Conservation (phyloP, 176 grass and related monocot species). For the Phyllostachys edulis region DNA sequence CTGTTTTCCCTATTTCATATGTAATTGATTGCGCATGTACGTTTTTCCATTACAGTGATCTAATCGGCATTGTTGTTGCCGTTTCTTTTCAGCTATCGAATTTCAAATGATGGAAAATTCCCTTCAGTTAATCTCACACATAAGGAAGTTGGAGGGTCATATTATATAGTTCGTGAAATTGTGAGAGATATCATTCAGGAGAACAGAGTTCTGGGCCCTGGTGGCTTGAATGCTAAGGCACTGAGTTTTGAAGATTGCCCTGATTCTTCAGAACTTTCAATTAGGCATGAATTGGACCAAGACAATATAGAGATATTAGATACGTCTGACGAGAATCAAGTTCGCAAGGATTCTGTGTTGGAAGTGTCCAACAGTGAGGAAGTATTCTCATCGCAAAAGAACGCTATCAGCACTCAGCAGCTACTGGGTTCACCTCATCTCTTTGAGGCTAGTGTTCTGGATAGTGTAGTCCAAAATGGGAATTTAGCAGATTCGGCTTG, state of each 20-base stretch:
- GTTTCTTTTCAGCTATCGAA: slow-evolving; percentile 55
- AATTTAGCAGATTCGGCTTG: neutral
- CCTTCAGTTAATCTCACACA: slow-evolving; percentile 93
- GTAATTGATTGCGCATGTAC: neutral
- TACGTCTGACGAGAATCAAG: neutral
- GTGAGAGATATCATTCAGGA: slow-evolving; percentile 96
- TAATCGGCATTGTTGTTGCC: neutral
- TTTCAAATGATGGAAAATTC: slow-evolving; percentile 72
- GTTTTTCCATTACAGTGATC: neutral
- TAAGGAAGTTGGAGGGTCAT: slow-evolving; percentile 95
- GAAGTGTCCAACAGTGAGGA: slow-evolving; percentile 20
- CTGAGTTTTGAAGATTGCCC: slow-evolving; percentile 63
- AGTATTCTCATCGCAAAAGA: slow-evolving; percentile 25
- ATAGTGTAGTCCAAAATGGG: slow-evolving; percentile 28
- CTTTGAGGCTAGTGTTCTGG: slow-evolving; percentile 37
- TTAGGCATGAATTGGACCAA: slow-evolving; percentile 24
- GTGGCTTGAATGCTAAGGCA: slow-evolving; percentile 58
- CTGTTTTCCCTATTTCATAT: neutral
- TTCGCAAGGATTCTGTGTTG: neutral
- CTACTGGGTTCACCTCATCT: slow-evolving; percentile 24
- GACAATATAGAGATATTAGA: slow-evolving; percentile 30
- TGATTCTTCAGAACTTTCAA: slow-evolving; percentile 31
- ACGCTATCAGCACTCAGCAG: slow-evolving; percentile 20
- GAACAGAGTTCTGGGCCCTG: slow-evolving; percentile 86
- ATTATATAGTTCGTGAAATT: slow-evolving; percentile 92